A percentile compares a stretch with the other conserved stretches of the same genome.
phyloP scores from a whole-genome alignment of 305 asterid genomes.

The Lippia alba region DNA sequence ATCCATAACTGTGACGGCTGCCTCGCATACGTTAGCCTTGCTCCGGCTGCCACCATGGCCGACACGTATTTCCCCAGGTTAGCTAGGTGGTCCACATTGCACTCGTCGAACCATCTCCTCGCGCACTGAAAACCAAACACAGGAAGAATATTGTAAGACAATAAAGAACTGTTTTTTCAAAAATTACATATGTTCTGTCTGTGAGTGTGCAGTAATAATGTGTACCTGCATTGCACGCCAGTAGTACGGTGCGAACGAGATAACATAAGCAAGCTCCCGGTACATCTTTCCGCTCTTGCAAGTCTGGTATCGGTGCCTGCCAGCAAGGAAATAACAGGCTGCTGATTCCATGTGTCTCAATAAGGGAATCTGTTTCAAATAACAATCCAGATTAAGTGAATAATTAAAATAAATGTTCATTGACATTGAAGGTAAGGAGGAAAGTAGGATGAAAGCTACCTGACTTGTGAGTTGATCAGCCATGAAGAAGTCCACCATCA shows the following conservation, averaged over 20 bases:
- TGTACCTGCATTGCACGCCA: slow-evolving; percentile 98
- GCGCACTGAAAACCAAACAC: slow-evolving; percentile 55
- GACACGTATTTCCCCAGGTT: slow-evolving; percentile 94
- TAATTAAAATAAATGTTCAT: neutral
- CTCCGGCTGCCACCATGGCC: slow-evolving; percentile 99
- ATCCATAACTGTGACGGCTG: slow-evolving; percentile 62
- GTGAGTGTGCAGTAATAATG: neutral
- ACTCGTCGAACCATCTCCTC: slow-evolving; percentile 87
- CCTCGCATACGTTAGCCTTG: slow-evolving; percentile 74
- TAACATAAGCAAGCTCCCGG: slow-evolving; percentile 80
- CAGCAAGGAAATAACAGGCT: slow-evolving; percentile 78
- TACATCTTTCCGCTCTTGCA: slow-evolving; percentile 82
- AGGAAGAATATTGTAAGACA: neutral
- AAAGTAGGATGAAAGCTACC: slow-evolving; percentile 45
- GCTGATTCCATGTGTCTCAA: slow-evolving; percentile 94
- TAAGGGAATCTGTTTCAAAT: slow-evolving; percentile 60
- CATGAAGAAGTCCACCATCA: slow-evolving; percentile 96
- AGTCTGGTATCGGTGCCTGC: slow-evolving; percentile 64
- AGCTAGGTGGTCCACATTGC: slow-evolving; percentile 70
- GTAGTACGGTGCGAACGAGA: slow-evolving; percentile 92
- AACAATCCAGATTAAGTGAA: neutral
- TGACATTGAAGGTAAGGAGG: too few relatives aligned
- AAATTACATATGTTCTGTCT: neutral
- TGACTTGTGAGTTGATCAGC: slow-evolving; percentile 98
- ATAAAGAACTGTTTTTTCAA: neutral